Conservation (phyloP, 768 basidiomycete species). For the Cyclocybe cylindracea region DNA sequence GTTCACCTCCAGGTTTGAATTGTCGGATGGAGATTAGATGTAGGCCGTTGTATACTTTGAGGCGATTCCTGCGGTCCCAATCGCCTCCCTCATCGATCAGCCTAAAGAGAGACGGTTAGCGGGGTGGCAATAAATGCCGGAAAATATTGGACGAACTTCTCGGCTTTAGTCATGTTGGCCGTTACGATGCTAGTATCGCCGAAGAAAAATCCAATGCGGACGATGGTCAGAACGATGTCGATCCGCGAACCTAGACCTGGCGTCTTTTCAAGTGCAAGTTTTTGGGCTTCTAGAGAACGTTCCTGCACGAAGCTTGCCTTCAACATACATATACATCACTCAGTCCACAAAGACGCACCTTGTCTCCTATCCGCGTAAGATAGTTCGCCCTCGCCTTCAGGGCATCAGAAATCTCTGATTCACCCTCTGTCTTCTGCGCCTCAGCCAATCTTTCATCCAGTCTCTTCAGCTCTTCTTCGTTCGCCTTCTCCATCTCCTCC, state of each 20-base stretch:
- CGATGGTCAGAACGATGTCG: constrained; percentile 87
- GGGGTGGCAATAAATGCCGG: background rate
- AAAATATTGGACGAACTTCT: constrained; percentile 55
- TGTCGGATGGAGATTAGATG: constrained; percentile 88
- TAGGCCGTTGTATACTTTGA: constrained; percentile 93
- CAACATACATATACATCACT: background rate
- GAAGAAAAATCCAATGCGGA: constrained; percentile 91
- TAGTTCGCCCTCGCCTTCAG: constrained; percentile 84
- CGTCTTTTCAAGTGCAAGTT: constrained; percentile 85
- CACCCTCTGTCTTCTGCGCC: constrained; percentile 89
- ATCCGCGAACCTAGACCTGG: constrained; percentile 92
- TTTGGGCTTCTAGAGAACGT: constrained; percentile 76
- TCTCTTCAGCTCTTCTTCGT: constrained; percentile 68
- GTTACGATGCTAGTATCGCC: constrained; percentile 73
- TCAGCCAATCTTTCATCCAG: constrained; percentile 81
- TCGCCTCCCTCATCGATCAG: constrained; percentile 95
- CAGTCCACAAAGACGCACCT: constrained; percentile 35
- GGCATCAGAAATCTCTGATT: constrained; percentile 90
- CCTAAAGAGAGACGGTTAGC: constrained; percentile 35
- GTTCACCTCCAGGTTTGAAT: constrained; percentile 83
- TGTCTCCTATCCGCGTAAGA: constrained; percentile 88
- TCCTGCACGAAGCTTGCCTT: constrained; percentile 48
- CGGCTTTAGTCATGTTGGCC: constrained; percentile 73
- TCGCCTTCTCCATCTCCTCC: constrained; percentile 63
- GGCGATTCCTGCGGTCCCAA: constrained; percentile 95